Evolutionary conservation across 2,329 filamentous ascomycete species (phyloP).

Genomic region (Macrophomina phaseolina): DNA sequence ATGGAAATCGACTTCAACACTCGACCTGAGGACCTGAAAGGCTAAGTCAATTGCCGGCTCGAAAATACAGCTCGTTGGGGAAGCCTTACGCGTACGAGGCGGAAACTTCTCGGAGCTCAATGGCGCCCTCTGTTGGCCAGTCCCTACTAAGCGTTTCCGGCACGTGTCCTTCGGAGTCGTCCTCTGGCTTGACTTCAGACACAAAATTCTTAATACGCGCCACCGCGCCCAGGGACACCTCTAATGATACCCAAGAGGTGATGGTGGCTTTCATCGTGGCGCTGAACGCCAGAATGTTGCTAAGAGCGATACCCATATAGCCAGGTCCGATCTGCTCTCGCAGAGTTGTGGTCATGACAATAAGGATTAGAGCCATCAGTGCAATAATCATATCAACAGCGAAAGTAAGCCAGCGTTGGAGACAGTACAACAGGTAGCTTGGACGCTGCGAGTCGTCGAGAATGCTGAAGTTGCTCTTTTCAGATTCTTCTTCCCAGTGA

Average conservation of each 20-base stretch:
- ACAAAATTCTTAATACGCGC: conserved; percentile 59
- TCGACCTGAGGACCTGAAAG: conserved; percentile 34
- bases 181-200: conserved; percentile 38
- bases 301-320: conserved; percentile 59
- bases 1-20: conserved; percentile 56
- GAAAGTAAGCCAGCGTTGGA: conserved; percentile 53
- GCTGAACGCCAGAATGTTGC: conserved; percentile 61
- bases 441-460: conserved; percentile 52
- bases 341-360: conserved; percentile 39
- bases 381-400: conserved; percentile 50
- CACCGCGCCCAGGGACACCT: conserved; percentile 64
- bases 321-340: conserved; percentile 52
- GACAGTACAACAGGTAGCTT: conserved; percentile 52
- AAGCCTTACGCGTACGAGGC: conserved; percentile 49
- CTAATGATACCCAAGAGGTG: conserved; percentile 61
- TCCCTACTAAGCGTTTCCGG: conserved; percentile 53
- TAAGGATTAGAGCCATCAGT: conserved; percentile 46
- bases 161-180: conserved; percentile 55
- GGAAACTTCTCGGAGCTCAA: conserved; percentile 51
- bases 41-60: conserved; percentile 11
- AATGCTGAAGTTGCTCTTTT: conserved; percentile 44
- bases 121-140: conserved; percentile 53
- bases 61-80: neutral
- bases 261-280: conserved; percentile 57
- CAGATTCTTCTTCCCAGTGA: conserved; percentile 50